Base-by-base conservation (phyloP, 1,284 basidiomycete species). In the Irpex sp. region DNA sequence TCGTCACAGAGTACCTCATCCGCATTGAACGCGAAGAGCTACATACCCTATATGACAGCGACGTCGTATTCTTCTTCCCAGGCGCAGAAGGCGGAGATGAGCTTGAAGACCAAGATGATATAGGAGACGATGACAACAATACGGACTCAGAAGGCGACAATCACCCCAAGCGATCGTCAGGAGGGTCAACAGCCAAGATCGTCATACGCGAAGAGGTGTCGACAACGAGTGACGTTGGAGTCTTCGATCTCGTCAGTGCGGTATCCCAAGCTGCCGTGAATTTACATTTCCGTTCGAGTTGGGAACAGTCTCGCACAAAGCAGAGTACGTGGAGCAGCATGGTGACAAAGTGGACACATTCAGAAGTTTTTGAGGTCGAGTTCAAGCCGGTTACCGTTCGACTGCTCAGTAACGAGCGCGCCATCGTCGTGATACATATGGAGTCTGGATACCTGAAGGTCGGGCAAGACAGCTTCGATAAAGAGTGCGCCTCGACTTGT, bases 181-280 rank as follows among this genome's bases (percentile, higher is more conserved):
- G 59, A 60, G 24, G 59, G 22, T 24, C 11, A 20, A 20, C 32
- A 27, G 67, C 65, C 32, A 69, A 71, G 45, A 43, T 54, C 2
- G 42, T 65, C 38, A 59, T 62, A 6, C 77, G 75, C 73, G 74
- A 74, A 45, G 76, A 80, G 22, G 22, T 69, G 75, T 76, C n/a
- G 72, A 76, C 73, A 74, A 73, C 62, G 59, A 74, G 75, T 60
- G 72, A 76, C 70, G 77, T 78, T 74, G 69, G 67, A 66, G 78
- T 78, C 67, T 82, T 79, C 75, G 82, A 83, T 72, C 74, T 80
- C 67, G 73, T 82, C 73, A 74, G 72, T 45, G 79, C 80, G 1
- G 72, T 83, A 66, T 79, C 81, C 1, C 79, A 82, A 67, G 73
- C 73, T 3, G 77, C 80, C 2, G 76, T 82, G 73, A 80, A 80